Base-by-base conservation (phyloP, 1,284 basidiomycete genomes). In the Heterobasidion occidentale region DNA sequence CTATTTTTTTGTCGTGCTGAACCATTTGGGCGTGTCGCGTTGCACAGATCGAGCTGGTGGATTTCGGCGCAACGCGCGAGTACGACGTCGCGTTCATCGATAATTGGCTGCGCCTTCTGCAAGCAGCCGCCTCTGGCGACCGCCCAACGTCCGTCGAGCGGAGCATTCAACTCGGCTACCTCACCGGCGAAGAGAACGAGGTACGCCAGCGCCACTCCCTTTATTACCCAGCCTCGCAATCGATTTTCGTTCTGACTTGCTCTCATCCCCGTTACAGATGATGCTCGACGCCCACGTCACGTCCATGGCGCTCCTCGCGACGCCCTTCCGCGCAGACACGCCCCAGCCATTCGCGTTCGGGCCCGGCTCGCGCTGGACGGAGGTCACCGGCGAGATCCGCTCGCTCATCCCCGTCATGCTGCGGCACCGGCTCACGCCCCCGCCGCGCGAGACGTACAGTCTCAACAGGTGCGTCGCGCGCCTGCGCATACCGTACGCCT, bases 401-500 rank as follows among this genome's bases (percentile, higher is more conserved):
- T 80, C 77, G 2, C 81, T 86, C 52, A 98, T 99, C 58, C 96
- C 96, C 3, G 75, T 92, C 55, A 98, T 99, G 94, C 78, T 99
- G 55, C 75, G 83, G 62, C 80, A 98, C 66, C 79, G 95, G 51
- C 77, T 96, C 33, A 95, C 92, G 2, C 96, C 0, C 38, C 96
- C 96, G 1, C 96, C 96, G 0, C 76, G 83, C 58, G 94, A 98
- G 73, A 98, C 96, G 1, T 98, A 98, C 70, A 93, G 89, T 68
- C 73, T 98, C 54, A 99, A 99, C 70, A 76, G 88, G 86, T 86
- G 58, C 48, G 0, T 15, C 11, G 33, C 11, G 36, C 17, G 42
- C 36, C 17, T 51, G 46, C 57, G 58, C 15, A 57, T 48, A 20
- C 46, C 12, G 46, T 15, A 19, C 12, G 3, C 46, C 46, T 34